Conservation (phyloP, 2,329 filamentous ascomycete genomes). For the Xylariaceae sp. region DNA sequence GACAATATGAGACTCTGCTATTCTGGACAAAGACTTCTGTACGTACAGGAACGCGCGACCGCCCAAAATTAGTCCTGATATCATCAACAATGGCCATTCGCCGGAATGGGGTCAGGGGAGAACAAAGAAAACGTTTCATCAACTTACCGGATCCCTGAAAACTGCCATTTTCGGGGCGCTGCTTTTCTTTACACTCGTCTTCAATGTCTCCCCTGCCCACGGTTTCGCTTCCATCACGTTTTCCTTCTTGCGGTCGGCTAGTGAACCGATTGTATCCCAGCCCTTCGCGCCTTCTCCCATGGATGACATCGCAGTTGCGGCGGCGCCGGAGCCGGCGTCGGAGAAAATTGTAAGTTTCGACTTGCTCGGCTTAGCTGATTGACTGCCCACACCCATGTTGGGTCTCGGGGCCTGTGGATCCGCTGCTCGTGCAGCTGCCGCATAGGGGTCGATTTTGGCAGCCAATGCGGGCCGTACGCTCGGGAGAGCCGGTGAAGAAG, state of each 20-base stretch:
- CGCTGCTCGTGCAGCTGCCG: conserved; percentile 42
- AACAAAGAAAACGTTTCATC: conserved; percentile 9
- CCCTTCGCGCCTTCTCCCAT: conserved; percentile 59
- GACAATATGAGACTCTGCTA: conserved; percentile 59
- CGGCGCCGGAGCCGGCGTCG: conserved; percentile 63
- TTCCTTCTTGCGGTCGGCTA: conserved; percentile 89
- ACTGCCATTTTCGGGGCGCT: conserved; percentile 78
- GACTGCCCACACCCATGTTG: conserved; percentile 41
- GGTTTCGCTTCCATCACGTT: conserved; percentile 82
- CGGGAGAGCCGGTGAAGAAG: conserved; percentile 78
- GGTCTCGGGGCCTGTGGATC: conserved; percentile 64
- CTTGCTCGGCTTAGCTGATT: conserved; percentile 61
- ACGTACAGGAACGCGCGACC: conserved; percentile 35
- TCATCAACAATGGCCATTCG: conserved; percentile 71
- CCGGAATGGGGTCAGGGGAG: conserved; percentile 26
- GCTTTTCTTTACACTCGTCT: conserved; percentile 77
- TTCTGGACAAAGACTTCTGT: conserved; percentile 53
- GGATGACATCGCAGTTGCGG: conserved; percentile 52
- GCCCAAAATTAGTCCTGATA: conserved; percentile 87
- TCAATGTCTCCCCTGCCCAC: conserved; percentile 88
- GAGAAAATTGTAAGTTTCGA: conserved; percentile 90
- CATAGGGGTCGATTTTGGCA: conserved; percentile 81
- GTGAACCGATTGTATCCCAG: conserved; percentile 87
- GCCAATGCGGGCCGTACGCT: conserved; percentile 77
- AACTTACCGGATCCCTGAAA: conserved; percentile 93